phyloP scores from a whole-genome alignment of 2,329 filamentous ascomycete species.

The Phyllosticta ampelicida region DNA sequence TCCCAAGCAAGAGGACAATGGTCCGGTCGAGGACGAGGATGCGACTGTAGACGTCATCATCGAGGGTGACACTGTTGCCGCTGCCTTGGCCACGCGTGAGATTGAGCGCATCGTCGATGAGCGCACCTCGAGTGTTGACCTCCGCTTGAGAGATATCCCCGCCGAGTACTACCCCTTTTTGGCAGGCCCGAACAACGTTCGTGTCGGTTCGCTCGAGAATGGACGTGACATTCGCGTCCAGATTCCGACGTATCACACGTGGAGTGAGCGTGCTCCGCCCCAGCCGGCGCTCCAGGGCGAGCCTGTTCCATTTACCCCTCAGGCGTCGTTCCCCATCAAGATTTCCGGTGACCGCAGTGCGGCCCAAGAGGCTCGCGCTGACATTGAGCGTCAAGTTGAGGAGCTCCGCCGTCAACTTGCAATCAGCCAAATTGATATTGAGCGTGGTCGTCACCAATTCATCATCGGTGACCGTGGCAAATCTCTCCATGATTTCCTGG shows the following conservation, averaged over 20 bases:
- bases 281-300: slow-evolving; percentile 51
- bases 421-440: slow-evolving; percentile 69
- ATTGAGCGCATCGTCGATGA: slow-evolving; percentile 84
- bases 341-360: slow-evolving; percentile 77
- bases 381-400: slow-evolving; percentile 68
- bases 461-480: slow-evolving; percentile 78
- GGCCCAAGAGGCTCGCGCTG: slow-evolving; percentile 66
- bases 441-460: slow-evolving; percentile 84
- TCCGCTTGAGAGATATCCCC: slow-evolving; percentile 73
- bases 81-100: slow-evolving; percentile 69
- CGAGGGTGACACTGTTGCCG: slow-evolving; percentile 83
- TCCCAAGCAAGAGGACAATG: slow-evolving; percentile 62
- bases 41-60: slow-evolving; percentile 74
- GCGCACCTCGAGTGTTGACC: slow-evolving; percentile 68
- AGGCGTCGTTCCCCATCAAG: slow-evolving; percentile 67
- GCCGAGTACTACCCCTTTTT: slow-evolving; percentile 95
- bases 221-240: slow-evolving; percentile 68
- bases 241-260: slow-evolving; percentile 72
- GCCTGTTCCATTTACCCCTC: slow-evolving; percentile 58
- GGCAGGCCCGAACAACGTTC: slow-evolving; percentile 62
- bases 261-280: slow-evolving; percentile 56
- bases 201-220: slow-evolving; percentile 57
- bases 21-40: slow-evolving; percentile 65
- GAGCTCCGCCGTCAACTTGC: slow-evolving; percentile 67
- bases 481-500: slow-evolving; percentile 74